Percentiles rank a stretch among this genome's conserved stretches.
Conservation (phyloP, 177 flowering plant species). For the Vitis hybrid region DNA sequence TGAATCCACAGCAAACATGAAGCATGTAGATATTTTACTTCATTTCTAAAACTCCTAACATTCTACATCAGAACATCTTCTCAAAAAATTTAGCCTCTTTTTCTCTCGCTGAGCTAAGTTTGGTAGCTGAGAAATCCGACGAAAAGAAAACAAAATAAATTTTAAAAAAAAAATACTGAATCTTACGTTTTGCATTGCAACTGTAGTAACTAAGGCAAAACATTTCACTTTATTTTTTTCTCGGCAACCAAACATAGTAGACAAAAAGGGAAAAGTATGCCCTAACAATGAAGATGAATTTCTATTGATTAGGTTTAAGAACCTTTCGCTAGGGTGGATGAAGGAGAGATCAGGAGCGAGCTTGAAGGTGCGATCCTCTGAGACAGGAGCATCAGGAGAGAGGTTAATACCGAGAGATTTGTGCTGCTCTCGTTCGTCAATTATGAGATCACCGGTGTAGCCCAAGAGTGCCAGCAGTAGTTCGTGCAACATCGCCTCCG, state of each 20-base stretch:
- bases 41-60: too few relatives aligned
- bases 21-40: too few relatives aligned
- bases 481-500: slow-evolving; percentile 73
- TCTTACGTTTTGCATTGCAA: too few relatives aligned
- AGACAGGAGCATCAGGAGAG: slow-evolving; percentile 43
- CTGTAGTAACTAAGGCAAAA: too few relatives aligned
- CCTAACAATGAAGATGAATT: not conserved
- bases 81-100: too few relatives aligned
- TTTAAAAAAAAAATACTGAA: too few relatives aligned
- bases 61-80: too few relatives aligned
- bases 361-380: slow-evolving; percentile 65
- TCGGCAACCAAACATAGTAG: not conserved
- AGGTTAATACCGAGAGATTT: slow-evolving; percentile 33
- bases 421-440: slow-evolving; percentile 75
- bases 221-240: too few relatives aligned
- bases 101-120: too few relatives aligned
- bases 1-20: not conserved
- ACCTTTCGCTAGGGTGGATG: slow-evolving; percentile 77
- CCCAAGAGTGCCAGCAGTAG: slow-evolving; percentile 79
- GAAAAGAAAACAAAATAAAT: too few relatives aligned
- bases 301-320: not conserved
- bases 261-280: not conserved
- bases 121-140: too few relatives aligned
- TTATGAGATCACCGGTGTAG: slow-evolving; percentile 94
- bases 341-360: slow-evolving; percentile 90